Base-by-base conservation (phyloP, 805 yeast species). In the Saccharomyces kudriavzevii region DNA sequence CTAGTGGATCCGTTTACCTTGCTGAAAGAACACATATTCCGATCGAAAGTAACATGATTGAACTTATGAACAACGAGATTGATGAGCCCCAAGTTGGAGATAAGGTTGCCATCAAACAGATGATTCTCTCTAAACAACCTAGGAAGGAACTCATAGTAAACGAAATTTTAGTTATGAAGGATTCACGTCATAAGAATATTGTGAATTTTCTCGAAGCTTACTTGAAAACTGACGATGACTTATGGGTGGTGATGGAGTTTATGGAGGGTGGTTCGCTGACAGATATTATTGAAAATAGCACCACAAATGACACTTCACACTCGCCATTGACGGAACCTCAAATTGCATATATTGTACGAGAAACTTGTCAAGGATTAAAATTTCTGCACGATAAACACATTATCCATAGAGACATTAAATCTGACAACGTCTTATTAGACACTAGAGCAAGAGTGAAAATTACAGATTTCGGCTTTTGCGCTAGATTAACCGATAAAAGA, bases 181-280 rank as follows among this genome's bases (percentile, higher is more conserved):
- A 90, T 65, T 85, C 95, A 14, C 91, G 87, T 58, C 98, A 94
- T 72, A 85, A 87, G 56, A 94, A 94, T 68, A 94, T 94, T 70
- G 99, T 94, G 54, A 94, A 92, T 68, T 94, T 89, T 70, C 72
- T 94, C 56, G 98, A 92, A 66, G 89, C 97, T 0, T 95, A 89
- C 65, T 73, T 92, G 57, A 78, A 90, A 52, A 89, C 89, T 3
- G 75, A 78, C 49, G 78, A 81, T 55, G 97, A 94, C 64, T 75
- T 94, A 56, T 92, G 98, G 97, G 99, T 94, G n/a, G 87, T 95
- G 30, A 94, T 94, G 99, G 99, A 94, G 70, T 95, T 84, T 69
- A 94, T 94, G 99, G 97, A 95, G 73, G 99, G 99, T 52, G 99
- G 99, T 1, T 87, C 97, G 4, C 75, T 94, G 60, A 94, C 98